Conservation (phyloP, 139 green algal species). For the Picochlorum sp. region DNA sequence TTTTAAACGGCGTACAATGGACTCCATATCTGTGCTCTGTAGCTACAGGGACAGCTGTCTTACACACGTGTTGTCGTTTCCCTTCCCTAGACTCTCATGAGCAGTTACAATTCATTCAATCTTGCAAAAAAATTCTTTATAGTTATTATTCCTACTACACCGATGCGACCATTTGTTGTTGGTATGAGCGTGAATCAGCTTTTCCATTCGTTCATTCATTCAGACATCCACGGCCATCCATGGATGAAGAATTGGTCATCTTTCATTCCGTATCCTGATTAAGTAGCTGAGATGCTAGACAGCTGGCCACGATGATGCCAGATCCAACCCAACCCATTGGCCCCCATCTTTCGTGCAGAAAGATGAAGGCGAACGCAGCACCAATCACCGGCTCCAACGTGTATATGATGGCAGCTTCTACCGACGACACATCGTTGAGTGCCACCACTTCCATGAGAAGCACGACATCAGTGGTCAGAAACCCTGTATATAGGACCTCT, state of each 20-base stretch:
- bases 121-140: not conserved
- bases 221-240: too few species aligned
- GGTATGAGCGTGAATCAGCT: too few species aligned
- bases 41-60: not conserved
- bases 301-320: constrained; percentile 47
- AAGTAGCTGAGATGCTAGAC: not conserved
- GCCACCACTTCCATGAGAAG: constrained; percentile 62
- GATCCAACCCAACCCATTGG: constrained; percentile 46
- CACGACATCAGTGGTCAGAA: constrained; percentile 55
- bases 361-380: constrained; percentile 37
- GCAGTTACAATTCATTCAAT: constrained; percentile 1
- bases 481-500: constrained; percentile 43
- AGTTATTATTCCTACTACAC: too few species aligned
- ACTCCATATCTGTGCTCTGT: not conserved
- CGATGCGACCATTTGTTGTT: too few species aligned
- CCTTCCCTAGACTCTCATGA: not conserved
- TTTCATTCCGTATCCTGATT: too few species aligned
- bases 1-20: not conserved
- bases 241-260: too few species aligned
- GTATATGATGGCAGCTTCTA: constrained; percentile 62
- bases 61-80: too few species aligned
- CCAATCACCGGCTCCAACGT: constrained; percentile 56
- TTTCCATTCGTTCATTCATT: too few species aligned
- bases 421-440: constrained; percentile 48
- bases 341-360: constrained; percentile 62